Base-by-base conservation (phyloP, 768 basidiomycete genomes). In the Tricholoma sp. region DNA sequence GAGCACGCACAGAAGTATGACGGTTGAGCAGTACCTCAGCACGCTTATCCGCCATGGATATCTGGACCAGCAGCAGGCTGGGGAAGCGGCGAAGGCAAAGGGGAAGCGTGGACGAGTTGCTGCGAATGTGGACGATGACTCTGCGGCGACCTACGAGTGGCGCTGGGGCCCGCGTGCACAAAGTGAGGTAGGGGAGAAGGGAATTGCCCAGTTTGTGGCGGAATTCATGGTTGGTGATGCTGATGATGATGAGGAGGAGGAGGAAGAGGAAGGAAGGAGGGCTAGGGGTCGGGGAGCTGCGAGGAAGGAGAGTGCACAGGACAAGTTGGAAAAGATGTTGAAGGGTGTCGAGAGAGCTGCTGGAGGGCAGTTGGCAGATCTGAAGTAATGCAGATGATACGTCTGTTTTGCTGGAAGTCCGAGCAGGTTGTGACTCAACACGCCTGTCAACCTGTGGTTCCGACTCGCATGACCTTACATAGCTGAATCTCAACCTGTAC, bases 151-250 rank as follows among this genome's bases (percentile, higher is more conserved):
- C 13, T 81, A 76, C 58, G 90, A 93, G 64, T 93, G 91, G 92
- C 80, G 84, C 15, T 98, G 94, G 94, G 94, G 94, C 3, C 74
- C 79, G 28, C 79, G 91, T 29, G 85, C 93, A 1, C 80, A 87
- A 37, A 82, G 82, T 32, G 95, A 98, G 70, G 82, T 97, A 4
- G 88, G 91, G 1, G 95, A 98, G 70, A 71, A 77, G 57, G 85
- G 77, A 11, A 74, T 94, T 8, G 89, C 85, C 1, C 73, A 72
- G 54, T 96, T 96, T 63, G 77, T 96, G 1, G 84, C 85, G 1
- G 85, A 90, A 63, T 89, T 94, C 63, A 91, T 93, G 88, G 77
- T 82, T 36, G 79, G 63, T 17, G 69, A 72, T 42, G 68, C 58
- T 1, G 73, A 66, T 17, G 72, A 65, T 48, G 73, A 72, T 2